Evolutionary conservation across 1,284 basidiomycete species (phyloP).

Genomic region (Trametes versicolor): DNA sequence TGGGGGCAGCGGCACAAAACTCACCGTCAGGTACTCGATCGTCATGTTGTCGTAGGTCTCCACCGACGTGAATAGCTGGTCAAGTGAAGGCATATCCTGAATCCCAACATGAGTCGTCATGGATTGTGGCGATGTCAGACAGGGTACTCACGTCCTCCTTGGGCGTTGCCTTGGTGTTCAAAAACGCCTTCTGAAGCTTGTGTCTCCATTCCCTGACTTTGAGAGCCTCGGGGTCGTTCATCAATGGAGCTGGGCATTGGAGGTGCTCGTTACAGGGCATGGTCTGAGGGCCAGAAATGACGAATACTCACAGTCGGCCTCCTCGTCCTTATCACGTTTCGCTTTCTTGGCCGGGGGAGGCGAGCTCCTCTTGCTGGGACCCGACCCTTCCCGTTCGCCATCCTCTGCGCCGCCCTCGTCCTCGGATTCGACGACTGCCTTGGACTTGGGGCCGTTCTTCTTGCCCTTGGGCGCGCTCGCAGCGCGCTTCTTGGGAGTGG

Average conservation of each 20-base stretch:
- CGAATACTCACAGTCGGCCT: conserved; percentile 59
- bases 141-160: conserved; percentile 61
- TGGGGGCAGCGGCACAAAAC: conserved; percentile 39
- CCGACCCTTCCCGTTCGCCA: conserved; percentile 54
- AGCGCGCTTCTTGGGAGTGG: conserved; percentile 50
- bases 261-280: not conserved
- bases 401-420: conserved; percentile 65
- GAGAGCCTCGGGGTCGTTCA: conserved; percentile 73
- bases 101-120: conserved; percentile 21
- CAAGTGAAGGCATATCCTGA: conserved; percentile 83
- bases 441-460: conserved; percentile 71
- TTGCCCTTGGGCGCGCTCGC: conserved; percentile 55
- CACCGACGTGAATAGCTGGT: conserved; percentile 83
- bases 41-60: conserved; percentile 88
- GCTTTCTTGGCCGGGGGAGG: conserved; percentile 74
- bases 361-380: conserved; percentile 63
- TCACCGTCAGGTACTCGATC: conserved; percentile 82
- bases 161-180: conserved; percentile 66
- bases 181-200: conserved; percentile 90
- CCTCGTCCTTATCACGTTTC: conserved; percentile 71
- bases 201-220: conserved; percentile 91
- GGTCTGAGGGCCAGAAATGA: conserved; percentile 2
- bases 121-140: conserved; percentile 18
- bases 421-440: conserved; percentile 77
- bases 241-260: conserved; percentile 30